Percentiles rank a stretch among this genome's conserved stretches.
Conservation (phyloP, 164 flowering plant species). For the Piper betle region DNA sequence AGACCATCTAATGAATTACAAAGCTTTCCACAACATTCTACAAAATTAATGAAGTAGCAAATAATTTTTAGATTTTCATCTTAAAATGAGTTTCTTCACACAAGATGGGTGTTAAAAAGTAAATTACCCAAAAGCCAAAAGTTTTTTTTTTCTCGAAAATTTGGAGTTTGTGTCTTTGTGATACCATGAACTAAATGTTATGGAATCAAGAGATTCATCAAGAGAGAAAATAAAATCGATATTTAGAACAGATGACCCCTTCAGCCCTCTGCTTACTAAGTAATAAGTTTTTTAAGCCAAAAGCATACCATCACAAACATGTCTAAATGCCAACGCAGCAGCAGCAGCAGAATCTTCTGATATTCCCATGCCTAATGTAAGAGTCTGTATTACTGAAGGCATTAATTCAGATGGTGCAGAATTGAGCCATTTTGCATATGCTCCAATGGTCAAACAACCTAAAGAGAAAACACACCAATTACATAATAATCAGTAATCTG, state of each 20-base stretch:
- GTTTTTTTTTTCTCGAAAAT: too few species aligned
- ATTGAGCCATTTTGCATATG: constrained; percentile 97
- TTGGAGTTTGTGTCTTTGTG: too few species aligned
- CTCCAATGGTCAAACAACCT: constrained; percentile 94
- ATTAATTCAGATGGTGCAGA: constrained; percentile 60
- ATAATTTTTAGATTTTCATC: background rate
- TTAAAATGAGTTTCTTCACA: background rate
- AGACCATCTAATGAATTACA: constrained; percentile 84
- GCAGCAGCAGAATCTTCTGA: constrained; percentile 98
- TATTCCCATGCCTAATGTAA: constrained; percentile 80
- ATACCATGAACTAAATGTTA: too few species aligned
- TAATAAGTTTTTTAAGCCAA: background rate
- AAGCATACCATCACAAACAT: constrained; percentile 78
- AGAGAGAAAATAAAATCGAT: too few species aligned
- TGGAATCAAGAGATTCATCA: too few species aligned
- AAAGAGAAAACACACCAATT: constrained; percentile 3
- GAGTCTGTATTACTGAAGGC: constrained; percentile 67
- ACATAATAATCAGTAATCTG: background rate
- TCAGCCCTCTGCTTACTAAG: background rate
- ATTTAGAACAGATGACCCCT: background rate
- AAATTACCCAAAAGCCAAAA: too few species aligned
- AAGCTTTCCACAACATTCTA: constrained; percentile 86
- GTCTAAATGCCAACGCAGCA: constrained; percentile 89
- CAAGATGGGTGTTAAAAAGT: too few species aligned
- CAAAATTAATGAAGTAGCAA: background rate